phyloP scores from a whole-genome alignment of 1,139 yeast species.

The Lodderomyces beijingensis region DNA sequence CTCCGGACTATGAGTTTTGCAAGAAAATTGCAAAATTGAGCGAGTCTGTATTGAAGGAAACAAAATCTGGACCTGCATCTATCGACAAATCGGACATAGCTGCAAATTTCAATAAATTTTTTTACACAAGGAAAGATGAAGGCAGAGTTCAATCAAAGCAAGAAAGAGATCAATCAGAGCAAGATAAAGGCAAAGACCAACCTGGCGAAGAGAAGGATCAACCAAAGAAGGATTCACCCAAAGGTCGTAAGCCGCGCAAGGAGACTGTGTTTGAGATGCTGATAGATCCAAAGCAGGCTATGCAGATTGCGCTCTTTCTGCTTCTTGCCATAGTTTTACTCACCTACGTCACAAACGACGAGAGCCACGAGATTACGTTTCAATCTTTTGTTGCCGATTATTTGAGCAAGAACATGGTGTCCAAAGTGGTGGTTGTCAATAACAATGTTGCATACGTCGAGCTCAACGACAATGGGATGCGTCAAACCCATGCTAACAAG shows the following conservation, averaged over 20 bases:
- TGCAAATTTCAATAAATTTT: too few species aligned
- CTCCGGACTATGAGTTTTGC: too few species aligned
- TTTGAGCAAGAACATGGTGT: constrained; percentile 36
- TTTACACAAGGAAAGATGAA: too few species aligned
- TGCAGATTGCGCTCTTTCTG: constrained; percentile 24
- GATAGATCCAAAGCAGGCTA: constrained; percentile 24
- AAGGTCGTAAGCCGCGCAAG: too few species aligned
- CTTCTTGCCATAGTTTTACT: constrained; percentile 2
- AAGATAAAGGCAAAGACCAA: constrained; percentile 9
- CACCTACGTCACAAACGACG: constrained; percentile 17
- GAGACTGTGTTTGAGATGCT: constrained; percentile 22
- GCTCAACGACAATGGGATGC: constrained; percentile 34
- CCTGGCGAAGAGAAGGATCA: too few species aligned
- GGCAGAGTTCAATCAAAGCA: too few species aligned
- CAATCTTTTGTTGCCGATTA: constrained; percentile 42
- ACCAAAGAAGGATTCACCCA: constrained; percentile 8
- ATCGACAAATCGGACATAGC: too few species aligned
- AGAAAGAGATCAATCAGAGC: constrained; percentile 7
- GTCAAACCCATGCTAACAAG: constrained; percentile 20
- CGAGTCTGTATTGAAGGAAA: too few species aligned
- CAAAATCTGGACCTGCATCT: too few species aligned
- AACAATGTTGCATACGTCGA: constrained; percentile 37
- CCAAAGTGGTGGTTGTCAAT: constrained; percentile 35
- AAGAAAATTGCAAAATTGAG: too few species aligned
- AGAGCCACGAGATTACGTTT: constrained; percentile 36